Conservation (phyloP, 768 basidiomycete species). For the Hygrophoropsis aurantiaca region DNA sequence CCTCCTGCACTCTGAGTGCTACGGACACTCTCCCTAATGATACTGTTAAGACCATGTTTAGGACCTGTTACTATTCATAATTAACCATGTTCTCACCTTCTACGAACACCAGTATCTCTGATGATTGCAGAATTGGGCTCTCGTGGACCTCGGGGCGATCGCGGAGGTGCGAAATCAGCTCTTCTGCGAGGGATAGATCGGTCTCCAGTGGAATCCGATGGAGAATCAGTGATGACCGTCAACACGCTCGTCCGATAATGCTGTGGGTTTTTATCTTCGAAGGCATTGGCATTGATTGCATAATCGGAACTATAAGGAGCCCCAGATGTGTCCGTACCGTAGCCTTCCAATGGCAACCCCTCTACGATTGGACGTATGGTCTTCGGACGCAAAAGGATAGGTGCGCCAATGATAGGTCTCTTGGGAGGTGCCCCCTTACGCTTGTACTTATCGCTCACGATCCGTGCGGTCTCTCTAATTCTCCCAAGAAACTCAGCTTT, state of each 20-base stretch:
- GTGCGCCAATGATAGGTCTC: constrained; percentile 60
- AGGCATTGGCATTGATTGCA: constrained; percentile 34
- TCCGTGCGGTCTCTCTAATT: constrained; percentile 62
- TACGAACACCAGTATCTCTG: constrained; percentile 19
- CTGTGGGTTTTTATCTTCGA: constrained; percentile 35
- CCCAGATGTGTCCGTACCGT: constrained; percentile 31
- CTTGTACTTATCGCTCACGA: constrained; percentile 63
- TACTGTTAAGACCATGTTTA: constrained; percentile 45
- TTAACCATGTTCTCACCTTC: constrained; percentile 27
- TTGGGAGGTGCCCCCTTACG: constrained; percentile 35
- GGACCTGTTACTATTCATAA: constrained; percentile 38
- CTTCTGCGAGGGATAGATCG: constrained; percentile 67
- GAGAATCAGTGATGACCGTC: constrained; percentile 51
- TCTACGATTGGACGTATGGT: constrained; percentile 13
- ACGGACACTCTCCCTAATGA: constrained; percentile 53
- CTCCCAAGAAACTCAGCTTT: constrained; percentile 69
- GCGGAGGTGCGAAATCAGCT: constrained; percentile 67
- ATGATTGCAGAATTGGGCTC: constrained; percentile 16
- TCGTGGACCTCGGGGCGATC: constrained; percentile 40
- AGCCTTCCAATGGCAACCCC: constrained; percentile 28
- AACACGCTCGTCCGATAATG: constrained; percentile 39
- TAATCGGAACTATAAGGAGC: constrained; percentile 13
- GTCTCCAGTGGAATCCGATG: constrained; percentile 63
- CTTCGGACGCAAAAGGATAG: constrained; percentile 39
- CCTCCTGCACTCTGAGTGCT: constrained; percentile 43